phyloP scores from a whole-genome alignment of 495 filamentous ascomycete genomes.

The Pseudevernia furfuracea region DNA sequence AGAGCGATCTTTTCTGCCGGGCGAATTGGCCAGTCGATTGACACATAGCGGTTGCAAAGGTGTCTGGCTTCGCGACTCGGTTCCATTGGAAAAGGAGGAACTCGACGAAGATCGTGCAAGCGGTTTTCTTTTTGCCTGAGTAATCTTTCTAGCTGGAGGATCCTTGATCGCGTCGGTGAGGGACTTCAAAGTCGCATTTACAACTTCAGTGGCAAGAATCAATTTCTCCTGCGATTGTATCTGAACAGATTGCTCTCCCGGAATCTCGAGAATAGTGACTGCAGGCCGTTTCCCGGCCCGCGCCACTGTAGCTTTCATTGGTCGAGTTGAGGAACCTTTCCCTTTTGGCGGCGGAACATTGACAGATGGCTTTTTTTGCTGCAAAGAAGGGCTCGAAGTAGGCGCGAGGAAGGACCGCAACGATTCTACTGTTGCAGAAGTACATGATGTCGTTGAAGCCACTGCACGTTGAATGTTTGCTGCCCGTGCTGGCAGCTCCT shows the following conservation, averaged over 20 bases:
- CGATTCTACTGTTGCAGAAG: constrained; percentile 39
- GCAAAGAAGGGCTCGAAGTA: constrained; percentile 2
- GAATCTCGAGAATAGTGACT: constrained; percentile 28
- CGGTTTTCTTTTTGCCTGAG: constrained; percentile 4
- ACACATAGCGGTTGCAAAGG: constrained; percentile 44
- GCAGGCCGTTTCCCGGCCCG: constrained; percentile 33
- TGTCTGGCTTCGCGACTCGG: constrained; percentile 25
- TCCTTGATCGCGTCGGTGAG: constrained; percentile 65
- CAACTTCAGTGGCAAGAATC: constrained; percentile 69
- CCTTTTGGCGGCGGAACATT: constrained; percentile 13
- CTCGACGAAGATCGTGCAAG: constrained; percentile 8
- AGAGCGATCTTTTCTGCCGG: constrained; percentile 26
- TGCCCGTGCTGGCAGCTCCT: constrained; percentile 21
- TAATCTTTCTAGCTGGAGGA: constrained; percentile 8
- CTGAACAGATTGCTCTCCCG: constrained; percentile 33
- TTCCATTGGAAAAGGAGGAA: constrained; percentile 18
- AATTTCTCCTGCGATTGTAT: constrained; percentile 55
- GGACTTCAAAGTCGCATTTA: constrained; percentile 67
- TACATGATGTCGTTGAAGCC: constrained; percentile 45
- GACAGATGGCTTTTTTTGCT: constrained; percentile 20
- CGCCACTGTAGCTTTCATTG: constrained; percentile 21
- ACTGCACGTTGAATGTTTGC: constrained; percentile 40
- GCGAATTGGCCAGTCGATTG: constrained; percentile 46
- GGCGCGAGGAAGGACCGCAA: constrained; percentile 45
- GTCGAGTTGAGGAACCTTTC: not conserved